phyloP scores from a whole-genome alignment of 2,329 filamentous ascomycete species.

The Chaetothyriales sp. region DNA sequence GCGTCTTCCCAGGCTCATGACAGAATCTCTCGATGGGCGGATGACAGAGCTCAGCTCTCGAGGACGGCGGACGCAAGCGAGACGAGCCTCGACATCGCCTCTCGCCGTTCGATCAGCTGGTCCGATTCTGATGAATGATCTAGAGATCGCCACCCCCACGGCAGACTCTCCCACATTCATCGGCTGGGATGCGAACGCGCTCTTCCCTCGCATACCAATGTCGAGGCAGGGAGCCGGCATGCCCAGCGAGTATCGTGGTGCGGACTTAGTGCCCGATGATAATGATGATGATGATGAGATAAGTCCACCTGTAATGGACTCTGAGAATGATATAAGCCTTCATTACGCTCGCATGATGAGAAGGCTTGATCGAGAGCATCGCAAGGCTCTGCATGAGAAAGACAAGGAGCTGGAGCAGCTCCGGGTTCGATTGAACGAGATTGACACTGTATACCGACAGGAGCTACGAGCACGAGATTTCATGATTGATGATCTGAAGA shows the following conservation, averaged over 20 bases:
- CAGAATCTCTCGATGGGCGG: slow-evolving; percentile 3
- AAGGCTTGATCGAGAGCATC: slow-evolving; percentile 21
- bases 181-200: slow-evolving; percentile 6
- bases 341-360: slow-evolving; percentile 22
- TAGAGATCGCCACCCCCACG: slow-evolving; percentile 2
- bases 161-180: slow-evolving; percentile 12
- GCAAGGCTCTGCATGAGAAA: slow-evolving; percentile 19
- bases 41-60: neutral
- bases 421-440: slow-evolving; percentile 20
- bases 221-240: no score
- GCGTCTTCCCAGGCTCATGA: slow-evolving; percentile 16
- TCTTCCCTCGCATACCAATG: slow-evolving; percentile 1
- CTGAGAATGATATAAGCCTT: slow-evolving; percentile 20
- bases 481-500: slow-evolving; percentile 19
- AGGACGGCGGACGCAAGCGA: neutral
- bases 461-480: slow-evolving; percentile 21
- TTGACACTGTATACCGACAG: slow-evolving; percentile 22
- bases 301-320: slow-evolving; percentile 20
- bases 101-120: slow-evolving; percentile 10
- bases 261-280: neutral
- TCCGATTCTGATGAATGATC: slow-evolving; percentile 2
- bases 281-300: neutral
- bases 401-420: slow-evolving; percentile 21
- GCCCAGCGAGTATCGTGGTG: neutral
- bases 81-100: neutral